Evolutionary conservation across 106 monocot species (phyloP), one percentile per base, ranked within the genome.

Genomic region (Ottelia alismoides): DNA sequence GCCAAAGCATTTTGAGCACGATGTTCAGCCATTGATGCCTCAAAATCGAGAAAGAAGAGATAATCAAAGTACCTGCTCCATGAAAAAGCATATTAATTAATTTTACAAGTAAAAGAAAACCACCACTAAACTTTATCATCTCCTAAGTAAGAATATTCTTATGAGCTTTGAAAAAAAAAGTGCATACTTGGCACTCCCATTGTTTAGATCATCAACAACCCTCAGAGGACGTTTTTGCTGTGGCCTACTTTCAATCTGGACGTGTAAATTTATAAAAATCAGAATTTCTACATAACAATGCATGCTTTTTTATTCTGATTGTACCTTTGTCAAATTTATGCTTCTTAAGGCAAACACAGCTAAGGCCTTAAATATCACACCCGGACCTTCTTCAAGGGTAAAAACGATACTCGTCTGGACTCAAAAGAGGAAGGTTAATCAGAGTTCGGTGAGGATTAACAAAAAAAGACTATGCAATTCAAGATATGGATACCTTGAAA

Each of bases 371-470:
- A 84, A 90, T 30, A 90, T 30, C 24, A 84, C 66, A 30, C 77
- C 89, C 1, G 89, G 77, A 35, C 89, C 89, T 67, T 90, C 89
- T 72, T 84, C 84, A 68, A 90, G 72, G 64, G 80, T 72, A 57
- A 90, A 84, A 11, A 84, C 84, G 52, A 90, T 74, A 55, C 89
- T 90, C 18, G 83, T 83, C 89, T 83, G 51, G 60, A 27, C 21
- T 45, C 47, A 35, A 4, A 14, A 47, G 28, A 27, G 7, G 16
- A 24, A 0, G 0, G 17, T 16, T 17, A 49, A 49, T 21, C 14
- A 62, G 23, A 22, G n/a, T n/a, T n/a, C n/a, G n/a, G n/a, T n/a
- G n/a, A 11, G 20, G 51, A 26, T 4, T 12, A n/a, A 6, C 0
- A 16, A 24, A 27, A 14, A 16, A 44, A 19, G 3, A 20, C 22